Base-by-base conservation (phyloP, 2,329 filamentous ascomycete genomes). In the Aurifilum marmelostoma region DNA sequence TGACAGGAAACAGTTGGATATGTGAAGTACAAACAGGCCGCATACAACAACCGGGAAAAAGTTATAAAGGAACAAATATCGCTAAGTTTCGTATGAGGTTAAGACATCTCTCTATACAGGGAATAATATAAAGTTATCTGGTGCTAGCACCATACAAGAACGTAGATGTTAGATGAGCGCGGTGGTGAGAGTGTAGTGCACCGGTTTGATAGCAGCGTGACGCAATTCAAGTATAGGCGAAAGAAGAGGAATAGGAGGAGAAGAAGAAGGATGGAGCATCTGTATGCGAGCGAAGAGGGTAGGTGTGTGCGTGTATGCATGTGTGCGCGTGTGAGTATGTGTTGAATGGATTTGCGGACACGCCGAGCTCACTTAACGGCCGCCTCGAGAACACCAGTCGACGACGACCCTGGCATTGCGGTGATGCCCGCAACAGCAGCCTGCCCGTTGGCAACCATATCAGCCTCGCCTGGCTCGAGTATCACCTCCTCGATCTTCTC, bases 401-500 rank as follows among this genome's bases (percentile, higher is more conserved):
- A 47, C 61, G 61, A 47, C 43, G 24, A 16, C 7, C 41, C 27
- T 21, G 34, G 7, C 9, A 11, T 39, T 16, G 58, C 21, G 18
- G 16, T 47, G 32, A 3, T 24, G 18, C 60, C 39, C n/a, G 16
- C 18, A 47, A 27, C 37, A n/a, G 39, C 34, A n/a, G 39, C 41
- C 27, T 27, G 58, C 8, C 65, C 61, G 11, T 56, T 67, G 47
- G 39, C 63, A 21, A 9, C 47, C 47, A 62, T 65, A 14, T 65
- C 65, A 6, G 63, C n/a, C 52, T 72, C 68, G 14, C 65, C 65
- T 1, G 69, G 64, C 50, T 73, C 71, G 21, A 71, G 66, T 29
- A 73, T 71, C n/a, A 63, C 39, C 68, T 73, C 71, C 68, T 71
- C 68, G 32, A 73, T 60, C 60, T 34, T 39, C 61, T 73, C 71